Evolutionary conservation across 331 rosid genomes (phyloP).

Genomic region (Spiraea crenata): DNA sequence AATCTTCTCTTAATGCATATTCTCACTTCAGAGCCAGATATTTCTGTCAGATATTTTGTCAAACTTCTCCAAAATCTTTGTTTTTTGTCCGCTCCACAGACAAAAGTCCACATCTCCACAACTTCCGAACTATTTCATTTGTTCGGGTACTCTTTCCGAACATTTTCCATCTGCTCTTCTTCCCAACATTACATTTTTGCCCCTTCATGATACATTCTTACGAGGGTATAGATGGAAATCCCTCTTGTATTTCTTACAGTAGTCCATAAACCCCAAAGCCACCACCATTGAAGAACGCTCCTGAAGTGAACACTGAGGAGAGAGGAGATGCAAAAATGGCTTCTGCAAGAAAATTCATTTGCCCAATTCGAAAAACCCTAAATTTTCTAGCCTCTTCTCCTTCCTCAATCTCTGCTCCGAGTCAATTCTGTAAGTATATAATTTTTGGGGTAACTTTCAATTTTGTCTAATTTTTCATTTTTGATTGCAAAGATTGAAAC

Average conservation of each 20-base stretch:
- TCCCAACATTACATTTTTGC: too few relatives aligned
- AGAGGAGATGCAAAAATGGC: conserved; percentile 11
- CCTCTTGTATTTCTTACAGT: too few relatives aligned
- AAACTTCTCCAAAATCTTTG: background rate
- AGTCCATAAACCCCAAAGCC: too few relatives aligned
- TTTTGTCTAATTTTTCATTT: background rate
- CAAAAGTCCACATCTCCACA: too few relatives aligned
- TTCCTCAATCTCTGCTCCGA: conserved; percentile 20
- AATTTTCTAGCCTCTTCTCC: conserved; percentile 15
- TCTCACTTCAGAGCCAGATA: background rate
- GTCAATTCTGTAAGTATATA: conserved; percentile 25
- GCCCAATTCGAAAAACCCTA: conserved; percentile 28
- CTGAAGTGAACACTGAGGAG: too few relatives aligned
- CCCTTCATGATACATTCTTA: too few relatives aligned
- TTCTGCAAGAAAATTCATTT: conserved; percentile 21
- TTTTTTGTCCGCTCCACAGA: too few relatives aligned
- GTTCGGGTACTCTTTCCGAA: too few relatives aligned
- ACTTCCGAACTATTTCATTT: too few relatives aligned
- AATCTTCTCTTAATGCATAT: background rate
- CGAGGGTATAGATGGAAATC: too few relatives aligned
- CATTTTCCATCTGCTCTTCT: too few relatives aligned
- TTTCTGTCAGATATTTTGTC: conserved; percentile 12
- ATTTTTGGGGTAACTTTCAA: background rate
- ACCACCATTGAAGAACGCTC: too few relatives aligned
- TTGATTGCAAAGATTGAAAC: background rate